Evolutionary conservation across 768 basidiomycete species (phyloP).

Genomic region (Pulveroboletus sp.): DNA sequence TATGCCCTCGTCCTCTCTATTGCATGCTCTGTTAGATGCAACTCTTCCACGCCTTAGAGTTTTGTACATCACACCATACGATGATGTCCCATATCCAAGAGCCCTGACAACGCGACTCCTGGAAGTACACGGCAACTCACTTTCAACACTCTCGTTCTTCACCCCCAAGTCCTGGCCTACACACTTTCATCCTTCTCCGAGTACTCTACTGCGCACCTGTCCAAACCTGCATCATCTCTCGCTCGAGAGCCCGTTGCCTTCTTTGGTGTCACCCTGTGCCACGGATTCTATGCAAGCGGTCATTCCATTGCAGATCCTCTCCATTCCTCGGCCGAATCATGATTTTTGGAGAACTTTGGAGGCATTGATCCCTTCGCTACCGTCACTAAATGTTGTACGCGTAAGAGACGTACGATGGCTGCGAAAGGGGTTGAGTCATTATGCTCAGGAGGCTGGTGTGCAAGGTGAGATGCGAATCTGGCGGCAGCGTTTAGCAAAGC

Average conservation of each 20-base stretch:
- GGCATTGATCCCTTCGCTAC: constrained; percentile 52
- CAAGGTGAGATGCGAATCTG: constrained; percentile 82
- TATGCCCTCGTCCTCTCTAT: constrained; percentile 62
- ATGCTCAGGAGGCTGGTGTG: constrained; percentile 70
- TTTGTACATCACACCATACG: constrained; percentile 71
- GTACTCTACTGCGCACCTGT: constrained; percentile 43
- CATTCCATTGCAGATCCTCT: constrained; percentile 56
- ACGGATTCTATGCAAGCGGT: constrained; percentile 28
- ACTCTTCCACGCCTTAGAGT: constrained; percentile 61
- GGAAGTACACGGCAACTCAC: constrained; percentile 49
- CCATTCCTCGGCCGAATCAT: constrained; percentile 69
- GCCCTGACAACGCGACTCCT: constrained; percentile 62
- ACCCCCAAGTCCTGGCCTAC: constrained; percentile 73
- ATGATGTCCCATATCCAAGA: constrained; percentile 59
- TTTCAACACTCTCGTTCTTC: constrained; percentile 63
- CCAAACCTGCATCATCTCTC: constrained; percentile 68
- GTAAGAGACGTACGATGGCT: constrained; percentile 74
- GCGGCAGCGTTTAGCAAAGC: constrained; percentile 57
- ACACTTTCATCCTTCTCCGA: constrained; percentile 52
- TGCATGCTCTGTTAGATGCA: constrained; percentile 56
- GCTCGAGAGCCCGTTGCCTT: constrained; percentile 66
- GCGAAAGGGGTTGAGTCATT: constrained; percentile 57
- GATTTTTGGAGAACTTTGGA: constrained; percentile 60
- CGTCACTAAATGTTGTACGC: constrained; percentile 54
- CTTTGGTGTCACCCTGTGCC: constrained; percentile 33